Evolutionary conservation across 192 early-diverging fungal species (phyloP).

Genomic region (Podila clonocystis): DNA sequence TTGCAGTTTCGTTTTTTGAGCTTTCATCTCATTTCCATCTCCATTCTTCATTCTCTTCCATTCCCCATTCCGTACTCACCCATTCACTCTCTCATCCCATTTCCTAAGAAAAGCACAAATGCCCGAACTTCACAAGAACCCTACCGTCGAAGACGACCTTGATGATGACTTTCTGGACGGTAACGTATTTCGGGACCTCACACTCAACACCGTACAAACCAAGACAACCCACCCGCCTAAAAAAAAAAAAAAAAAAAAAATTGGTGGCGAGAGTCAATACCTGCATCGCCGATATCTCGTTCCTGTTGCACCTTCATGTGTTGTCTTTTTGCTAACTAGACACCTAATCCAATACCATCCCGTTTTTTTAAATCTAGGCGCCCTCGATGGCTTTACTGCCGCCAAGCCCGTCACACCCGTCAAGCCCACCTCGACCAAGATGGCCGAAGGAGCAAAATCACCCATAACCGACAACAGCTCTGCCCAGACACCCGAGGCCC

Average conservation of each 20-base stretch:
- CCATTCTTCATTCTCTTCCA: background rate
- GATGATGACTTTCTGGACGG: conserved; percentile 52
- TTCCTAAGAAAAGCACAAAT: background rate
- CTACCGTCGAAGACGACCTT: conserved; percentile 49
- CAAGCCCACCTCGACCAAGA: background rate
- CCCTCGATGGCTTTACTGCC: conserved; percentile 77
- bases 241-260: no score
- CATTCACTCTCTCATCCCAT: background rate
- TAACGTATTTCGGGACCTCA: conserved; percentile 3
- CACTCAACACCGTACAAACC: no score
- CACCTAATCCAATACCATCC: background rate
- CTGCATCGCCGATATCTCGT: no score
- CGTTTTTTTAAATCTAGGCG: conserved; percentile 48
- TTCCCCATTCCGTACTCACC: background rate
- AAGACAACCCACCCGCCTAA: no score
- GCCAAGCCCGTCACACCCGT: conserved; percentile 50
- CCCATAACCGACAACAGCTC: no score
- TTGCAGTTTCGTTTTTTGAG: no score
- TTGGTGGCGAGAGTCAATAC: no score
- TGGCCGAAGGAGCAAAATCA: background rate
- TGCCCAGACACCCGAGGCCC: background rate
- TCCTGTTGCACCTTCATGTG: background rate
- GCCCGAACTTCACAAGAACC: conserved; percentile 50
- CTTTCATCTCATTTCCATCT: background rate
- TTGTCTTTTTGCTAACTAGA: background rate